Evolutionary conservation across 2,329 filamentous ascomycete genomes (phyloP).

Genomic region (Rhytidhysteron rufulum): DNA sequence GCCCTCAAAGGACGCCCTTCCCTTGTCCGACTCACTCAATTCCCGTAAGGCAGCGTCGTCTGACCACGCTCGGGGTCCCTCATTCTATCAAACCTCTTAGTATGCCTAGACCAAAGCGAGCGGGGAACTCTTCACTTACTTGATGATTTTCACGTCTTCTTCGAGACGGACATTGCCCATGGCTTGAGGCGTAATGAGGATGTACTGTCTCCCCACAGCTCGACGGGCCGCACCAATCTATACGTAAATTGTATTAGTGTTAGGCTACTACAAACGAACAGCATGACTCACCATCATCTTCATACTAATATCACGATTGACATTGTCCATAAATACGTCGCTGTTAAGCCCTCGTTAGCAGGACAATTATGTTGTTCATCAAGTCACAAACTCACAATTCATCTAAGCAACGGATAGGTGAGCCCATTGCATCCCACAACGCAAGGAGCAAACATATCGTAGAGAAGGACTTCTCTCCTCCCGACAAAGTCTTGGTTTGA

Average conservation of each 20-base stretch:
- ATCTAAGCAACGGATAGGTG: slow-evolving; percentile 88
- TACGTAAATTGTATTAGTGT: slow-evolving; percentile 37
- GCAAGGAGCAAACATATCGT: slow-evolving; percentile 90
- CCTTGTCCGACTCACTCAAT: neutral
- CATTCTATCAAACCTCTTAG: slow-evolving; percentile 45
- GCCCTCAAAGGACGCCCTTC: too few relatives aligned
- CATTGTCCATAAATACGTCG: slow-evolving; percentile 98
- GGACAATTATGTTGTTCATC: slow-evolving; percentile 1
- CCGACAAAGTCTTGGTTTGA: slow-evolving; percentile 87
- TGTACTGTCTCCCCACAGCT: slow-evolving; percentile 87
- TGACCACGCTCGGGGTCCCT: slow-evolving; percentile 51
- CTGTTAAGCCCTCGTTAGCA: slow-evolving; percentile 31
- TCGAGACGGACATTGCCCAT: slow-evolving; percentile 58
- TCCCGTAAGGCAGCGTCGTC: slow-evolving; percentile 35
- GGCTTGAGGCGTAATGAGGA: slow-evolving; percentile 91
- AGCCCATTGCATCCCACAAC: slow-evolving; percentile 98
- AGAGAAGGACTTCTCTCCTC: slow-evolving; percentile 96
- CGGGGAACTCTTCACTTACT: too few relatives aligned
- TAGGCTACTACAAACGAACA: slow-evolving; percentile 14
- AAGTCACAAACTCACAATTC: slow-evolving; percentile 63
- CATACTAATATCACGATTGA: slow-evolving; percentile 90
- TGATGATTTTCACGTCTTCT: slow-evolving; percentile 75
- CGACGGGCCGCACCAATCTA: slow-evolving; percentile 73
- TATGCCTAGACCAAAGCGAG: too few relatives aligned
- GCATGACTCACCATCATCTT: slow-evolving; percentile 64